Evolutionary conservation across 345 rosid genomes (phyloP).

Genomic region (Eucalyptus erythrocorys): DNA sequence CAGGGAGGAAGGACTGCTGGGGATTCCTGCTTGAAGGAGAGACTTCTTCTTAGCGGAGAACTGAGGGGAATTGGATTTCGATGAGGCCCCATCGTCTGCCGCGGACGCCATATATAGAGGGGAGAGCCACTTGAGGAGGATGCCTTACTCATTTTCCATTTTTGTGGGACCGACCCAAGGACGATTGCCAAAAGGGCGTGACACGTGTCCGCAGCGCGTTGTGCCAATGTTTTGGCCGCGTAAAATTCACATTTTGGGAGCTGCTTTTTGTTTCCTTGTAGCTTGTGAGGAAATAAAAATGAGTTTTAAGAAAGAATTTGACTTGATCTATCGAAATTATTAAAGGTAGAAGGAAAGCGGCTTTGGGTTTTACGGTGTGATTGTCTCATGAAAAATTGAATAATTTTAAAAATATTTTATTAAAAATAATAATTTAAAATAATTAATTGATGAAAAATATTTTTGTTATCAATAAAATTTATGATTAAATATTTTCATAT

Average conservation of each 20-base stretch:
- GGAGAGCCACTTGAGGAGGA: neutral
- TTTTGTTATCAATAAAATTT: accelerated
- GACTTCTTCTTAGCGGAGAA: neutral
- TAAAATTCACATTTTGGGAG: neutral
- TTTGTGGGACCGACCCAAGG: neutral
- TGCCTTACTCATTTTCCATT: neutral
- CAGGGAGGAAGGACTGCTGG: neutral
- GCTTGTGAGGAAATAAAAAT: neutral
- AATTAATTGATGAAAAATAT: neutral
- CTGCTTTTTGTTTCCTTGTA: neutral
- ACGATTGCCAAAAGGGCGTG: neutral
- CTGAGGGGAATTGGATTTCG: neutral
- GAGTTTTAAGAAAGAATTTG: neutral
- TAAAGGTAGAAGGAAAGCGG: neutral
- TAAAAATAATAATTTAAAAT: neutral
- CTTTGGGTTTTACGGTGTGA: neutral
- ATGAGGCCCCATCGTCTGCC: neutral
- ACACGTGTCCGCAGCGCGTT: neutral
- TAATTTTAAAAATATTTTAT: neutral
- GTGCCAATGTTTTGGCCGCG: neutral
- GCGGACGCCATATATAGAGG: neutral
- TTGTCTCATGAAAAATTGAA: neutral
- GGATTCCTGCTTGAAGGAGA: neutral
- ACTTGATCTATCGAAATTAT: neutral
- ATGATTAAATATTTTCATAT: accelerated